These are phyloP conservation scores for Trichoderma cornu-damae DNA, from an alignment of 2,329 filamentous ascomycete species.

Conservation along the genomic window DNA sequence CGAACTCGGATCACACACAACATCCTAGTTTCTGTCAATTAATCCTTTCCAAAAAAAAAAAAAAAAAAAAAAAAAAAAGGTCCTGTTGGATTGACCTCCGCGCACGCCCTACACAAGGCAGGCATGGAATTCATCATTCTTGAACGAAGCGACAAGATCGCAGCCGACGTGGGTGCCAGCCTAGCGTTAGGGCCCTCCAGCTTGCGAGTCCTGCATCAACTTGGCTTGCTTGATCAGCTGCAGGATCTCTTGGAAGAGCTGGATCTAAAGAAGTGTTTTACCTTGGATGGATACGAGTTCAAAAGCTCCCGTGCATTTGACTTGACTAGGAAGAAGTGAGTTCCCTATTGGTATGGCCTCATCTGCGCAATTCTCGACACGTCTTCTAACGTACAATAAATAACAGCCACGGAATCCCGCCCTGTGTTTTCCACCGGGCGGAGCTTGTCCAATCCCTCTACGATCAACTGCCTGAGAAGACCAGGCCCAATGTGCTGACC, in stretches of 20 bases:
- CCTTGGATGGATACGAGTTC: conserved; percentile 27
- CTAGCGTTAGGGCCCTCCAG: conserved; percentile 30
- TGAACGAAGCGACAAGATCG: conserved; percentile 28
- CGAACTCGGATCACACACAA: no score
- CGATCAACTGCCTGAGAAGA: conserved; percentile 25
- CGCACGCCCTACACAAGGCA: conserved; percentile 26
- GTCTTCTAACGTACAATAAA: background rate
- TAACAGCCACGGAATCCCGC: conserved; percentile 26
- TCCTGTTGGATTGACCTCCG: conserved; percentile 27
- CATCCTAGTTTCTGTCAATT: background rate
- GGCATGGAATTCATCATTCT: conserved; percentile 38
- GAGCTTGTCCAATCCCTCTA: conserved; percentile 33
- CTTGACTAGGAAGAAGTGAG: conserved; percentile 26
- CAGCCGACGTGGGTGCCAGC: conserved; percentile 30
- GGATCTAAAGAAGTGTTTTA: conserved; percentile 23
- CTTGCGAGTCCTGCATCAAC: conserved; percentile 31
- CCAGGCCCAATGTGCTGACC: conserved; percentile 27
- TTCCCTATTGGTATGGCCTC: background rate
- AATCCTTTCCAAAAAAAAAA: no score
- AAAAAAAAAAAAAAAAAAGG: no score
- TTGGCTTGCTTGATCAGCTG: conserved; percentile 28
- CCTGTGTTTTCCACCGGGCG: conserved; percentile 33
- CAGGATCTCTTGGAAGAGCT: conserved; percentile 24
- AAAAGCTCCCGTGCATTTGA: conserved; percentile 25
- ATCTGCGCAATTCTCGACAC: background rate